Evolutionary conservation across 2,329 filamentous ascomycete species (phyloP).

Genomic region (Penicillium nordicum): DNA sequence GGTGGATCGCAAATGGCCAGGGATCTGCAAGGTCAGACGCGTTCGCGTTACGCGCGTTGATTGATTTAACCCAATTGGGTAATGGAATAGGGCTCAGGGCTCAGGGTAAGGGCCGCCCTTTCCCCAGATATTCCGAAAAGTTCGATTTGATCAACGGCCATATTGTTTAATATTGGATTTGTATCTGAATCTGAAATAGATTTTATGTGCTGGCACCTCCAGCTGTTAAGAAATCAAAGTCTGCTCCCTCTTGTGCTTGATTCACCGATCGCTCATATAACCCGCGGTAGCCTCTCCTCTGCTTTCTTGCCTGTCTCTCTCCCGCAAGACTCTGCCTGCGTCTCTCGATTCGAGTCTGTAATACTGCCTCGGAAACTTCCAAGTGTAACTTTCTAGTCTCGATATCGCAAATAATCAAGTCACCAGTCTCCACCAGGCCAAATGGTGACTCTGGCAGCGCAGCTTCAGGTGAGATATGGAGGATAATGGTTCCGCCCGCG

Average conservation of each 20-base stretch:
- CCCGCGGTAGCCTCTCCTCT: slow-evolving; percentile 38
- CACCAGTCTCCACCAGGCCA: slow-evolving; percentile 49
- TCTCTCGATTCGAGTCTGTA: slow-evolving; percentile 38
- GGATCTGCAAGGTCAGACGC: slow-evolving; percentile 20
- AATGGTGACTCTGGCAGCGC: slow-evolving; percentile 48
- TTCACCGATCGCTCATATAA: slow-evolving; percentile 45
- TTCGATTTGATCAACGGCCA: not conserved
- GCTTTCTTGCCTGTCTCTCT: slow-evolving; percentile 23
- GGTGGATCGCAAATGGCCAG: slow-evolving; percentile 7
- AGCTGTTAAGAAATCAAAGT: slow-evolving; percentile 40
- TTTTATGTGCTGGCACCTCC: slow-evolving; percentile 12
- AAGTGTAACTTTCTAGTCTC: slow-evolving; percentile 43
- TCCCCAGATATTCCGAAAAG: not conserved
- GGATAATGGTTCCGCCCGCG: slow-evolving; percentile 53
- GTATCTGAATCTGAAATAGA: not conserved
- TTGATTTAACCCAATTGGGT: slow-evolving; percentile 27
- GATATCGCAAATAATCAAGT: slow-evolving; percentile 48
- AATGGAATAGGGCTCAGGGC: slow-evolving; percentile 32
- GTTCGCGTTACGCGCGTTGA: slow-evolving; percentile 26
- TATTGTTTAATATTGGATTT: not conserved
- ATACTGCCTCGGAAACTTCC: slow-evolving; percentile 42
- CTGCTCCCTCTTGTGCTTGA: slow-evolving; percentile 41
- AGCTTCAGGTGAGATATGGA: slow-evolving; percentile 54
- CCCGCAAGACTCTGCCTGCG: slow-evolving; percentile 20
- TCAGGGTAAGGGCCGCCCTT: slow-evolving; percentile 25